Evolutionary conservation across 345 rosid species (phyloP), one percentile per base, ranked within the genome.

Genomic region (Salix udensis): DNA sequence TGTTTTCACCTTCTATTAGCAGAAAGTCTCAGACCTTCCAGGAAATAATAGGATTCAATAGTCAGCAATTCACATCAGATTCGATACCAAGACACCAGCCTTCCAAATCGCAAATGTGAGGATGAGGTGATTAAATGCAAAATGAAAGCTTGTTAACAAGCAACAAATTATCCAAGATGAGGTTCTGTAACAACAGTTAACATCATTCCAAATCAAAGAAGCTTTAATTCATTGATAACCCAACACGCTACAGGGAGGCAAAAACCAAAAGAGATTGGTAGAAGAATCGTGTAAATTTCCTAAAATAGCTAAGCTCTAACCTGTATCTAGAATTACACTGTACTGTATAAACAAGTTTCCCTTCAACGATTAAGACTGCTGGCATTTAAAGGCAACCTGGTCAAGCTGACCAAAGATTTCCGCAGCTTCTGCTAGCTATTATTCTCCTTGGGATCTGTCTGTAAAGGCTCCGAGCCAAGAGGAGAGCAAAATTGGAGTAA

Each of bases 401-500:
- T 70, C 69, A 69, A 37, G 81, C 52, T 16, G 71, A 46, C 73
- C 74, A 67, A 67, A 68, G 77, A 77, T 70, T 72, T 37, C 75
- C 52, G 21, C 70, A 76, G 72, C 72, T 73, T 76, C 74, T 48
- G 71, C 67, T 71, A 52, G 70, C 71, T 78, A 73, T 76, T 79
- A 76, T 74, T 79, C 79, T 69, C 72, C 73, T 40, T 62, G 76
- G 76, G 39, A 61, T 69, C 46, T 66, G 69, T 55, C 34, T 36
- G 70, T 31, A 46, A 46, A 65, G 39, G 42, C 66, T 23, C 72
- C 77, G 28, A 7, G 8, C 65, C 40, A 31, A 67, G 61, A n/a
- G n/a, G 68, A 76, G 26, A 78, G 68, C 83, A 83, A 70, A 77
- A 81, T 39, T 84, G 70, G 42, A 77, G 79, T 80, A 82, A 78